Evolutionary conservation across 2,329 filamentous ascomycete genomes (phyloP).

Genomic region (Mollisiaceae sp.): DNA sequence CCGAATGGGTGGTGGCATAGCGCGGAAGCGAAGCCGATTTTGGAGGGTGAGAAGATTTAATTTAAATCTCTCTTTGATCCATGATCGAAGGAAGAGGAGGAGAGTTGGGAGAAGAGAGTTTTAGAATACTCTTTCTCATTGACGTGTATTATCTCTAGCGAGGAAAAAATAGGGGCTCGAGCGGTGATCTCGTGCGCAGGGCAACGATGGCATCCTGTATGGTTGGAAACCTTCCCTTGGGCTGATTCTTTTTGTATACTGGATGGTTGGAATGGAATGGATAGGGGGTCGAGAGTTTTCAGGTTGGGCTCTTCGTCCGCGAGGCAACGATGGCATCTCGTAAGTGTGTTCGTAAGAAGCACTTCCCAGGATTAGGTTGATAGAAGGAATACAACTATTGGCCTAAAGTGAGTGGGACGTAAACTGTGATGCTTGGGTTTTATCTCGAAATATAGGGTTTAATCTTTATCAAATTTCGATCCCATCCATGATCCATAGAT

Average conservation of each 20-base stretch:
- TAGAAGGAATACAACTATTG: slow-evolving; percentile 4
- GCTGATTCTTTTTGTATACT: slow-evolving; percentile 13
- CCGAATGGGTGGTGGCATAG: slow-evolving; percentile 84
- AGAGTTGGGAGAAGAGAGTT: slow-evolving; percentile 7
- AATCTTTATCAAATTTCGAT: too few relatives aligned
- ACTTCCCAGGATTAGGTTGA: not conserved
- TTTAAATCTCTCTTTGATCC: not conserved
- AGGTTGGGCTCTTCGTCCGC: slow-evolving; percentile 39
- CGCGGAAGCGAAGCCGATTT: slow-evolving; percentile 51
- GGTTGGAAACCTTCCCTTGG: not conserved
- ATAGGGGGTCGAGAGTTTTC: slow-evolving; percentile 39
- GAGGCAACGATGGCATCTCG: slow-evolving; percentile 41
- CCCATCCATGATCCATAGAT: too few relatives aligned
- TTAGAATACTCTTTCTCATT: slow-evolving; percentile 11
- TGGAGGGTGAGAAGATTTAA: slow-evolving; percentile 43
- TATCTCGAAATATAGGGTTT: too few relatives aligned
- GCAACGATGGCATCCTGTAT: slow-evolving; percentile 35
- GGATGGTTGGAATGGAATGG: not conserved
- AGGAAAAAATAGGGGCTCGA: not conserved
- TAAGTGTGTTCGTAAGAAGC: slow-evolving; percentile 9
- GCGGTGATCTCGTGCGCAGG: slow-evolving; percentile 22
- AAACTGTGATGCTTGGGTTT: too few relatives aligned
- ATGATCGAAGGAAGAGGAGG: not conserved
- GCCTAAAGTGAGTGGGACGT: too few relatives aligned
- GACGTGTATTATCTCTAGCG: not conserved